phyloP scores from a whole-genome alignment of 345 rosid species.

The Gossypium thurberi region DNA sequence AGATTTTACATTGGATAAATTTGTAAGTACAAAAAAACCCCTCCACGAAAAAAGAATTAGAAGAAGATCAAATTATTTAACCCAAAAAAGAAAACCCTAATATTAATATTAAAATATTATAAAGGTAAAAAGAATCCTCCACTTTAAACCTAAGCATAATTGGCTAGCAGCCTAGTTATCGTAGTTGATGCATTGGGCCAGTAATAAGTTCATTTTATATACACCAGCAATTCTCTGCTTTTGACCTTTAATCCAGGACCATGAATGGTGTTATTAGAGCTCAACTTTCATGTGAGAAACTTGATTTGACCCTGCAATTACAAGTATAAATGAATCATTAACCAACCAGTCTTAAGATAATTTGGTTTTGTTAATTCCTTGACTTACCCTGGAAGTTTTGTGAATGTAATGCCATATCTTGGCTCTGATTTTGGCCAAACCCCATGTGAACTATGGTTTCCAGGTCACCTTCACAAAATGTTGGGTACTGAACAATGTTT shows the following conservation, averaged over 20 bases:
- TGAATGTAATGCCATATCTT: conserved; percentile 23
- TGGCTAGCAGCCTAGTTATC: not conserved
- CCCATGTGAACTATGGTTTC: conserved; percentile 80
- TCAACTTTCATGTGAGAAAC: conserved; percentile 50
- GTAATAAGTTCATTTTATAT: not conserved
- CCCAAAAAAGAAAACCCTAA: not conserved
- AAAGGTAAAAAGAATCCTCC: not conserved
- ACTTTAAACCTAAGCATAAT: not conserved
- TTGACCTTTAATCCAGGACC: not conserved
- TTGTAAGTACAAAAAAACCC: conserved; percentile 8
- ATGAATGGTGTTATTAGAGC: conserved; percentile 29
- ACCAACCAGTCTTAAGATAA: not conserved
- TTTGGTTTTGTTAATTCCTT: not conserved
- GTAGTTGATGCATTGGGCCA: not conserved
- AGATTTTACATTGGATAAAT: conserved; percentile 29
- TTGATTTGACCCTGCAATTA: conserved; percentile 47
- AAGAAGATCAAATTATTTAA: not conserved
- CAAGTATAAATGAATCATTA: conserved; percentile 5
- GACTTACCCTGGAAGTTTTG: conserved; percentile 33
- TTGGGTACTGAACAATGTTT: conserved; percentile 34
- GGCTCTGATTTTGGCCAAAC: conserved; percentile 37
- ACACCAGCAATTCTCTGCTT: not conserved
- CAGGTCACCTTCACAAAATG: conserved; percentile 64
- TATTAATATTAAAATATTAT: not conserved
- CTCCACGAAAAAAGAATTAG: conserved; percentile 18